Percentiles rank a stretch among this genome's conserved stretches.
Conservation (phyloP, 345 rosid genomes). For the Melaleuca alternifolia region DNA sequence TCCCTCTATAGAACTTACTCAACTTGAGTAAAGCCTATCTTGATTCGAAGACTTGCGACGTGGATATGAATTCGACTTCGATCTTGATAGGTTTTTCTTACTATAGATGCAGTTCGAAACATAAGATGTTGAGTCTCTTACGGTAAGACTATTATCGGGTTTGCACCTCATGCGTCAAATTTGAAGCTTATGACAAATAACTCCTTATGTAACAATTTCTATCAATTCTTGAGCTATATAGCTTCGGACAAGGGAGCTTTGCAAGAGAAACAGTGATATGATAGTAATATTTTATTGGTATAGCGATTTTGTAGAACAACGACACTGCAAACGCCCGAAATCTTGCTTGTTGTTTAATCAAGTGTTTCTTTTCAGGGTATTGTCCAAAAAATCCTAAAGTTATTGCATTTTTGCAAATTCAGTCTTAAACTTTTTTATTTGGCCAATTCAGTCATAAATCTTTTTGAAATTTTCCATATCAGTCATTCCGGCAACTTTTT, state of each 20-base stretch:
- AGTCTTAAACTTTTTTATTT: no score
- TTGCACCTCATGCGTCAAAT: neutral
- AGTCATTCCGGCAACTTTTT: no score
- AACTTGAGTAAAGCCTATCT: neutral
- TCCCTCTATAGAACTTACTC: neutral
- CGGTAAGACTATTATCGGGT: neutral
- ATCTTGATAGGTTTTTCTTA: neutral
- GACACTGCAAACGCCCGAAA: no score
- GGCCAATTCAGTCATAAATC: no score
- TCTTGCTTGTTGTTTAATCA: no score
- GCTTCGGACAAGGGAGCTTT: neutral
- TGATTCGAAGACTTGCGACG: neutral
- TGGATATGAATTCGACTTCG: no score
- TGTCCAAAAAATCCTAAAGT: no score
- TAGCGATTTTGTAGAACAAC: no score
- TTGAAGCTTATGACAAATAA: neutral
- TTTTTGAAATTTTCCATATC: no score
- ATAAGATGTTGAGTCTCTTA: neutral
- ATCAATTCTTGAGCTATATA: neutral
- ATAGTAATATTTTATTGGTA: neutral
- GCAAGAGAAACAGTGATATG: no score
- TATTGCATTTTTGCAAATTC: no score
- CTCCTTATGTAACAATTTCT: neutral
- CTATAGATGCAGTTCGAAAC: neutral
- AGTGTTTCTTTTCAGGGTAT: no score